phyloP scores from a whole-genome alignment of 2,329 filamentous ascomycete species.

The Metarhizium humberi region DNA sequence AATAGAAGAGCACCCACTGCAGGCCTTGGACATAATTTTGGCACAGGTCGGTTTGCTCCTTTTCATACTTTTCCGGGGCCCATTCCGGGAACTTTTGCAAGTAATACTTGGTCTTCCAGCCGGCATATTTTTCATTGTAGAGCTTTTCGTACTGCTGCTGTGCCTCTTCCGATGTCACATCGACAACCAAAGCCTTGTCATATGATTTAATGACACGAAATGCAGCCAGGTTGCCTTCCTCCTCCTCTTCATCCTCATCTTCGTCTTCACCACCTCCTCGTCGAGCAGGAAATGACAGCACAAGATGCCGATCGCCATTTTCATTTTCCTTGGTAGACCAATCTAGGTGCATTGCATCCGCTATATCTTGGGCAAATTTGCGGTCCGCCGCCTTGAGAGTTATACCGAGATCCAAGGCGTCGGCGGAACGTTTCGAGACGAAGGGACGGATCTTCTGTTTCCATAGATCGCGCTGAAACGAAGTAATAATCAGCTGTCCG shows the following conservation, averaged over 20 bases:
- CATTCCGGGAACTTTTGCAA: conserved; percentile 79
- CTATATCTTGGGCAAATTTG: conserved; percentile 85
- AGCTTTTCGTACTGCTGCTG: conserved; percentile 71
- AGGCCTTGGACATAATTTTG: conserved; percentile 97
- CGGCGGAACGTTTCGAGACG: conserved; percentile 57
- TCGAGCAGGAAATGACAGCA: conserved; percentile 36
- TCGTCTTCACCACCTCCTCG: conserved; percentile 34
- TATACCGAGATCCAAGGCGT: conserved; percentile 63
- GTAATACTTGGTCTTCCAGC: conserved; percentile 96
- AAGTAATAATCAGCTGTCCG: conserved; percentile 61
- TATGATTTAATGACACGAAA: conserved; percentile 81
- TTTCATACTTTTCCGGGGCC: conserved; percentile 64
- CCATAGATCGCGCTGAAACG: conserved; percentile 74
- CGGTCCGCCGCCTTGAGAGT: conserved; percentile 74
- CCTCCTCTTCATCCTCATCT: conserved; percentile 38
- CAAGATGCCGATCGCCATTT: conserved; percentile 42
- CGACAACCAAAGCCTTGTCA: conserved; percentile 79
- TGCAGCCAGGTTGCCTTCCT: conserved; percentile 79
- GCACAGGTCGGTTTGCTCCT: conserved; percentile 70
- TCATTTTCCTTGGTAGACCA: conserved; percentile 51
- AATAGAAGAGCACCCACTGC: conserved; percentile 98
- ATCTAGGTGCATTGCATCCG: conserved; percentile 48
- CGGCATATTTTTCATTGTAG: conserved; percentile 81
- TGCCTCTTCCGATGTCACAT: conserved; percentile 69
- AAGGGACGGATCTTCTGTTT: conserved; percentile 72